Percentiles rank a stretch among this genome's conserved stretches.
phyloP scores from a whole-genome alignment of 164 flowering plant species.

The Taxillus chinensis region DNA sequence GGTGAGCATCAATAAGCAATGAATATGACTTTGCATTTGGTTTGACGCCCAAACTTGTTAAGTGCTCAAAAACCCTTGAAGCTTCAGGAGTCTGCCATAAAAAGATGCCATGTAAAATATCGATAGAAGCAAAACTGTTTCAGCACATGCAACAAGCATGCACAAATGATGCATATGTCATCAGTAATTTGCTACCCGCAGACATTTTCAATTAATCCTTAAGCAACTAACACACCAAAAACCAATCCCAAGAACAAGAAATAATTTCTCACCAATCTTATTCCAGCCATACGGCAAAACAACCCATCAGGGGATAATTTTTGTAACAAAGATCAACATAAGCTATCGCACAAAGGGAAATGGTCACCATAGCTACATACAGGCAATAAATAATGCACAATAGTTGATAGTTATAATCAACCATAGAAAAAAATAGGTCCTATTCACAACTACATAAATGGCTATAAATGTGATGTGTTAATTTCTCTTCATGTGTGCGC shows the following conservation, averaged over 20 bases:
- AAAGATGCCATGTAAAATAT: not conserved
- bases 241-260: not conserved
- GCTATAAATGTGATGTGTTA: too few relatives aligned
- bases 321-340: not conserved
- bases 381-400: too few relatives aligned
- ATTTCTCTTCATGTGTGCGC: too few relatives aligned
- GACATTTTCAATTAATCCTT: not conserved
- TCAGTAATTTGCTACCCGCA: not conserved
- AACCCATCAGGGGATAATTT: too few relatives aligned
- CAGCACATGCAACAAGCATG: conserved; percentile 2
- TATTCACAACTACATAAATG: too few relatives aligned
- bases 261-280: not conserved
- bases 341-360: not conserved
- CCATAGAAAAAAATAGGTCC: too few relatives aligned
- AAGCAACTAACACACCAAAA: not conserved
- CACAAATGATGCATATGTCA: not conserved
- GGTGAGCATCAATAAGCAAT: conserved; percentile 84
- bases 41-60: conserved; percentile 56
- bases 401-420: too few relatives aligned
- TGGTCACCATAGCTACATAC: too few relatives aligned
- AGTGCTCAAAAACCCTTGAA: conserved; percentile 71
- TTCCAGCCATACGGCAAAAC: too few relatives aligned
- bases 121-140: not conserved
- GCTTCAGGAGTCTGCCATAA: conserved; percentile 80
- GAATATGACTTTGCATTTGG: conserved; percentile 77